Conservation (phyloP, 306 rosid species). For the Rosa multiflora region DNA sequence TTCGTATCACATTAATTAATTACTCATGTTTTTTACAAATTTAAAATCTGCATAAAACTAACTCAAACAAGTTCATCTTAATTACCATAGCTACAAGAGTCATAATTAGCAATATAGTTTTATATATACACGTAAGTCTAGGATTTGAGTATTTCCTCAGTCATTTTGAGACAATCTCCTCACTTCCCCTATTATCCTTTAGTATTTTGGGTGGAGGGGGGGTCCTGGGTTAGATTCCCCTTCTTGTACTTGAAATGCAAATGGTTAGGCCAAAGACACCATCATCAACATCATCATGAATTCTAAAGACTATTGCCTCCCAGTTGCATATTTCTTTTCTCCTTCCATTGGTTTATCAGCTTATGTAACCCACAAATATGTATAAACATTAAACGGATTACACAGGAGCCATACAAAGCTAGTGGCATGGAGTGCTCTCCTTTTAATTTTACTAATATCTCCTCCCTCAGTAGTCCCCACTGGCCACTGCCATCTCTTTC, state of each 20-base stretch:
- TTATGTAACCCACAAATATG: conserved; percentile 7
- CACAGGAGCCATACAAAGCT: conserved; percentile 20
- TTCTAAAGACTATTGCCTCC: background rate
- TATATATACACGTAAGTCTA: background rate
- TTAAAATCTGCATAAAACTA: background rate
- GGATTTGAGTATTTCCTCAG: background rate
- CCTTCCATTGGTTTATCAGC: background rate
- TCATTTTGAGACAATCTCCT: background rate
- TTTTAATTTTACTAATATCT: conserved; percentile 4
- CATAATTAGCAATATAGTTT: background rate
- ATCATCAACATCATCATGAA: background rate
- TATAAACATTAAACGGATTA: conserved; percentile 9
- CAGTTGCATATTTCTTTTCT: background rate
- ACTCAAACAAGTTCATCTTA: background rate
- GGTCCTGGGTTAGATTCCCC: conserved; percentile 9
- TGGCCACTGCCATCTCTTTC: conserved; percentile 11
- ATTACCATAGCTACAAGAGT: too few species aligned
- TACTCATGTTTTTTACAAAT: too few species aligned
- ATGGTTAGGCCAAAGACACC: background rate
- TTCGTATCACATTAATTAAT: background rate
- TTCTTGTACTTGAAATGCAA: background rate
- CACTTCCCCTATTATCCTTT: background rate
- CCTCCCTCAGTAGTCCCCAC: conserved; percentile 7
- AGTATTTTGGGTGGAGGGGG: background rate
- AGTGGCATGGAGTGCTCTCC: conserved; percentile 16